Conservation (phyloP, 1,284 basidiomycete genomes). For the Cryptococcus sp. region DNA sequence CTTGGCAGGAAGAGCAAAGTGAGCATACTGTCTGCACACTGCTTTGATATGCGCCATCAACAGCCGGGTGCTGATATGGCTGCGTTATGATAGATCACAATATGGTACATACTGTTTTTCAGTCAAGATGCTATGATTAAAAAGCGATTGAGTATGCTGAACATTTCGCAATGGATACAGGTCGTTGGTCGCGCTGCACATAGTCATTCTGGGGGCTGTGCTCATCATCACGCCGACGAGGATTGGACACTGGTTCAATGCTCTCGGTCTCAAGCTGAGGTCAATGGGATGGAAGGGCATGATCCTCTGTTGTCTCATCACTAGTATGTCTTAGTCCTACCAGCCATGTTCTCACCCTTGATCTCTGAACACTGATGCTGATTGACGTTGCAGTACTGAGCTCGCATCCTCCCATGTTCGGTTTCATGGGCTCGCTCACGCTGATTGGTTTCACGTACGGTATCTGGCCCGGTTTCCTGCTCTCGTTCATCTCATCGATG, state of each 20-base stretch:
- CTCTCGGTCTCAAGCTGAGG: constrained; percentile 32
- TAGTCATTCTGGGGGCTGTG: constrained; percentile 31
- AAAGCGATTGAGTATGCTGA: not conserved
- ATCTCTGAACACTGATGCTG: not conserved
- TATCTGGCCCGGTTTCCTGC: constrained; percentile 45
- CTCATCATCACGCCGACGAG: constrained; percentile 45
- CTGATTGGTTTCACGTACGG: constrained; percentile 52
- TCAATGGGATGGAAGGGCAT: constrained; percentile 43
- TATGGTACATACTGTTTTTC: constrained; percentile 27
- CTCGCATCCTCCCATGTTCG: constrained; percentile 52
- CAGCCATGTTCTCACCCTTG: not conserved
- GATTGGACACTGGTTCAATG: constrained; percentile 48
- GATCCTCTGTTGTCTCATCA: constrained; percentile 35
- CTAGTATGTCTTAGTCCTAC: constrained; percentile 30
- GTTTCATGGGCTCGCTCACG: constrained; percentile 48
- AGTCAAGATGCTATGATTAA: not conserved
- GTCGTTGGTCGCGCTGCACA: constrained; percentile 28
- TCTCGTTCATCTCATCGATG: constrained; percentile 40
- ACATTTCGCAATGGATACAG: constrained; percentile 13
- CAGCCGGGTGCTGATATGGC: constrained; percentile 1
- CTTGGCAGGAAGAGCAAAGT: constrained; percentile 38
- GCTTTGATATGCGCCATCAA: not conserved
- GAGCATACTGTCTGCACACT: constrained; percentile 13
- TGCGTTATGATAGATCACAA: constrained; percentile 18
- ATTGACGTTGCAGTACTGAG: constrained; percentile 35